Percentiles rank a stretch among this genome's conserved stretches.
Evolutionary conservation across 176 grass and related monocot genomes (phyloP).

Genomic region (Typha latifolia): DNA sequence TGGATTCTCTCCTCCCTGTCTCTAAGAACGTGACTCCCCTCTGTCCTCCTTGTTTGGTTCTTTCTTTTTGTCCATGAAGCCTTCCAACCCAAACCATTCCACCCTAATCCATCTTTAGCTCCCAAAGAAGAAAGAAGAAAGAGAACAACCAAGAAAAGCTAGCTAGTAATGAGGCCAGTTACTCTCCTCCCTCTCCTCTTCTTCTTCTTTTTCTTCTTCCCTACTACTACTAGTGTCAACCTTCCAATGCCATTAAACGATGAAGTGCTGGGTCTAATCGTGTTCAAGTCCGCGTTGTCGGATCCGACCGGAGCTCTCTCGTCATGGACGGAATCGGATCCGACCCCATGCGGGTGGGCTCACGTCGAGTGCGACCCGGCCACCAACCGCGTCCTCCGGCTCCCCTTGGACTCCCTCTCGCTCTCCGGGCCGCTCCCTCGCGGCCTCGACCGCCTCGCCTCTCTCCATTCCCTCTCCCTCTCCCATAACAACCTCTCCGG

Average conservation of each 20-base stretch:
- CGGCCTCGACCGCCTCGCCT: slow-evolving; percentile 70
- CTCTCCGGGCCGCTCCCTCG: slow-evolving; percentile 65
- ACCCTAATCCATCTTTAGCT: background rate
- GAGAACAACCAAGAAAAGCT: too few species aligned
- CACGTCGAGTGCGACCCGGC: slow-evolving; percentile 77
- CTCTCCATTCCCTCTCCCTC: slow-evolving; percentile 54
- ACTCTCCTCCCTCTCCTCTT: slow-evolving; percentile 1
- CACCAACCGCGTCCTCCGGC: slow-evolving; percentile 61
- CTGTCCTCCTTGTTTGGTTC: slow-evolving; percentile 27
- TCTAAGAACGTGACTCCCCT: slow-evolving; percentile 47
- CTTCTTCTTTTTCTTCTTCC: background rate
- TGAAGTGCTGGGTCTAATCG: slow-evolving; percentile 72
- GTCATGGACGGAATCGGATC: slow-evolving; percentile 70
- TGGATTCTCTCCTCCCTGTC: background rate
- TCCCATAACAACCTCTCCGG: slow-evolving; percentile 80
- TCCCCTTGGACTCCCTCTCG: slow-evolving; percentile 44
- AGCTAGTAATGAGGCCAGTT: background rate
- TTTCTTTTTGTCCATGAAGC: slow-evolving; percentile 40
- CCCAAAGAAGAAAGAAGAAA: background rate
- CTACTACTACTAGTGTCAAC: background rate
- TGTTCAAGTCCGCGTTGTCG: slow-evolving; percentile 55
- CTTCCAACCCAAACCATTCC: background rate
- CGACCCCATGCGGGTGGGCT: slow-evolving; percentile 61
- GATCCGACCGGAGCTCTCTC: slow-evolving; percentile 52
- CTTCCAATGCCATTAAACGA: slow-evolving; percentile 73